These are phyloP conservation scores for Sarcodon sp. DNA, from an alignment of 768 basidiomycete species.

Conservation along the genomic window DNA sequence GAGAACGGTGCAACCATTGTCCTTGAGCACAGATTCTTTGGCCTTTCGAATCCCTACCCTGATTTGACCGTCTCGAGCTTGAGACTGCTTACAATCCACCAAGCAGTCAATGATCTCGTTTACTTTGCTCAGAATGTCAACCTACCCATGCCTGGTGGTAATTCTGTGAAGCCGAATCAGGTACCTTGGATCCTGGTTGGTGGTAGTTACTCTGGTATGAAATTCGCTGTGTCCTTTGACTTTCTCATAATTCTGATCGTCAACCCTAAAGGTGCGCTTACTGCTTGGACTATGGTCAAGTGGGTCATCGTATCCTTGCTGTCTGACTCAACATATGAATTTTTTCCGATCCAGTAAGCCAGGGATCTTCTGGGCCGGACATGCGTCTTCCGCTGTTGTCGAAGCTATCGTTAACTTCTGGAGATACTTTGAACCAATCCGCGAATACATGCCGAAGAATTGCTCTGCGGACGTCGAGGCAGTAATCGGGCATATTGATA, in stretches of 20 bases:
- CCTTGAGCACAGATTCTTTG: conserved; percentile 66
- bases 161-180: conserved; percentile 40
- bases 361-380: conserved; percentile 47
- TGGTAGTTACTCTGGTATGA: conserved; percentile 22
- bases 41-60: conserved; percentile 56
- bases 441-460: conserved; percentile 53
- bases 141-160: conserved; percentile 56
- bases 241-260: neutral
- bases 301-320: conserved; percentile 15
- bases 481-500: conserved; percentile 49
- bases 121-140: conserved; percentile 57
- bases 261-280: conserved; percentile 20
- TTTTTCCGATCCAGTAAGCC: conserved; percentile 30
- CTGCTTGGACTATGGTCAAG: conserved; percentile 62
- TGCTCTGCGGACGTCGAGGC: conserved; percentile 63
- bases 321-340: neutral
- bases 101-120: conserved; percentile 61
- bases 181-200: conserved; percentile 31
- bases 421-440: conserved; percentile 64
- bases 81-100: conserved; percentile 51
- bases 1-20: conserved; percentile 50
- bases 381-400: conserved; percentile 55
- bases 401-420: conserved; percentile 52
- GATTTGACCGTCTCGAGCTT: conserved; percentile 49
- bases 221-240: conserved; percentile 7